These are phyloP conservation scores for Pleurotus pulmonarius DNA, from an alignment of 768 basidiomycete species.

Conservation along the genomic window DNA sequence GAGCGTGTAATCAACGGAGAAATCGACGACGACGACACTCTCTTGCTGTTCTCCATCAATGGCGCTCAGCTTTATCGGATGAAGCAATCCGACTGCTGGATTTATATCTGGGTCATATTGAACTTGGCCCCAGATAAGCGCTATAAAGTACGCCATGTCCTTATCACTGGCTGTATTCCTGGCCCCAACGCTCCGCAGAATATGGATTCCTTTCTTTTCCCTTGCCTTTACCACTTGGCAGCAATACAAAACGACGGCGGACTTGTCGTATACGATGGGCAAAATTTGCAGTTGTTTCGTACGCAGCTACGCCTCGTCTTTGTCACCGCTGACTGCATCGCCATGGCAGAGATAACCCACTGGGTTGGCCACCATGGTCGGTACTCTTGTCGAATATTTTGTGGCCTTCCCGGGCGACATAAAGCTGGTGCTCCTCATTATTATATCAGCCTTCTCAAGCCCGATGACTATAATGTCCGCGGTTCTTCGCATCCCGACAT, in stretches of 20 bases:
- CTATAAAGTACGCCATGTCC: constrained; percentile 20
- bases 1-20: constrained; percentile 11
- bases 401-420: background rate
- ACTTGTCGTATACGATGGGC: constrained; percentile 3
- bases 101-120: constrained; percentile 35
- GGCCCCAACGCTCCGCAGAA: constrained; percentile 29
- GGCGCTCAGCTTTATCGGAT: constrained; percentile 38
- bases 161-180: constrained; percentile 18
- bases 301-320: too few species aligned
- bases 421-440: too few species aligned
- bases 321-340: too few species aligned
- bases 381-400: too few species aligned
- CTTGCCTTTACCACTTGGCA: constrained; percentile 26
- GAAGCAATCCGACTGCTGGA: constrained; percentile 17
- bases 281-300: too few species aligned
- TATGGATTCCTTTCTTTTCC: constrained; percentile 29
- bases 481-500: too few species aligned
- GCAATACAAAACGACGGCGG: constrained; percentile 25
- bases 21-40: constrained; percentile 25
- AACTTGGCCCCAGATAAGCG: constrained; percentile 20
- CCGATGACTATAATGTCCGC: too few species aligned
- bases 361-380: too few species aligned
- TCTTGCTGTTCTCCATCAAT: constrained; percentile 32
- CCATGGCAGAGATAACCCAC: too few species aligned
- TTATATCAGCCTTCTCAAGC: too few species aligned